phyloP scores from a whole-genome alignment of 176 grass and related monocot genomes.

The Zea luxurians region DNA sequence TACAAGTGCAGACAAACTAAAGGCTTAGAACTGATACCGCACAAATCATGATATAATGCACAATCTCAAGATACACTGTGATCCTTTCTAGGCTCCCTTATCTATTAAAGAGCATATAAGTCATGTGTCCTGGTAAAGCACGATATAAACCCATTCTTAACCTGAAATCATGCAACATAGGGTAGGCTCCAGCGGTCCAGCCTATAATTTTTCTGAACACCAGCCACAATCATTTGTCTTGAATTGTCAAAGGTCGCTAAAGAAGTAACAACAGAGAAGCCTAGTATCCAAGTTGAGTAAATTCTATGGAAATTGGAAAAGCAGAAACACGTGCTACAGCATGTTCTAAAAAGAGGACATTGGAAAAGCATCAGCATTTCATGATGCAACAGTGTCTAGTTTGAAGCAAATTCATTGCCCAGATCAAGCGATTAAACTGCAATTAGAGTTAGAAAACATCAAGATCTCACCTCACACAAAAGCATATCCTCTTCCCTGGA shows the following conservation, averaged over 20 bases:
- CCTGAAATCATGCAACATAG: neutral
- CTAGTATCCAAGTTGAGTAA: neutral
- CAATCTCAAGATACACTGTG: neutral
- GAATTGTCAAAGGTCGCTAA: neutral
- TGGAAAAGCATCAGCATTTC: no score
- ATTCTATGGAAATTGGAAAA: neutral
- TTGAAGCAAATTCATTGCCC: neutral
- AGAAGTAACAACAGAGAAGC: neutral
- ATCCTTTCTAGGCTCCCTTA: conserved; percentile 12
- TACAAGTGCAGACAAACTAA: neutral
- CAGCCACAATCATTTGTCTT: neutral
- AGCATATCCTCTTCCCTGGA: conserved; percentile 82
- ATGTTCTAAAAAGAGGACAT: neutral
- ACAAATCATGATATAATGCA: neutral
- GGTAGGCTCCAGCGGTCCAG: conserved; percentile 12
- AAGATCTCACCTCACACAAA: conserved; percentile 76
- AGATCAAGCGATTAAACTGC: conserved; percentile 2
- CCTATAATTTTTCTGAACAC: neutral
- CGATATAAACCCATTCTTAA: conserved; percentile 6
- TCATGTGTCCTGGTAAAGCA: conserved; percentile 10
- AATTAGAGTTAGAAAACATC: conserved; percentile 20
- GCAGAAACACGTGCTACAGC: neutral
- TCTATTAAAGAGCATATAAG: conserved; percentile 10
- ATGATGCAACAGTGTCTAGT: neutral
- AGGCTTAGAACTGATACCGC: neutral